Percentiles rank a stretch among this genome's conserved stretches.
Conservation (phyloP, 106 monocot genomes). For the Alisma plantagoaquatica region DNA sequence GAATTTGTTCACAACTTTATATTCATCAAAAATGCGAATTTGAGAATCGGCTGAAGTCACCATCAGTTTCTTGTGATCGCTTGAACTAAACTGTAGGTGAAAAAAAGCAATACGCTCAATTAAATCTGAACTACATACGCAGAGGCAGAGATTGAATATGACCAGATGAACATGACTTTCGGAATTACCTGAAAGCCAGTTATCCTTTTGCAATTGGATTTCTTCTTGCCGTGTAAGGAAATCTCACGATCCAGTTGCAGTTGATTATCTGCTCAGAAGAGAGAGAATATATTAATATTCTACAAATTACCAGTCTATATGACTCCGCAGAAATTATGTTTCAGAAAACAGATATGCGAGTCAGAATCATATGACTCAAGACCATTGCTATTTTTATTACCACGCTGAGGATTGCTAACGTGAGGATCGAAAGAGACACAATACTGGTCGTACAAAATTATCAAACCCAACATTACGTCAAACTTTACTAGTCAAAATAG, state of each 20-base stretch:
- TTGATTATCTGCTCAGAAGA: conserved; percentile 49
- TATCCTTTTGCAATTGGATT: conserved; percentile 49
- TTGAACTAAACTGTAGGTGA: conserved; percentile 37
- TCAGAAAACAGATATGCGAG: too few relatives aligned
- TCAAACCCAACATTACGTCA: too few relatives aligned
- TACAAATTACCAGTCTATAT: too few relatives aligned
- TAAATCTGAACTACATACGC: neutral
- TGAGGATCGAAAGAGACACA: too few relatives aligned
- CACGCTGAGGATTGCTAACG: too few relatives aligned
- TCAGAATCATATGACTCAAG: too few relatives aligned
- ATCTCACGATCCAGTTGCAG: conserved; percentile 40
- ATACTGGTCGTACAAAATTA: too few relatives aligned
- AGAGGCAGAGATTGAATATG: neutral
- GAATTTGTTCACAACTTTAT: conserved; percentile 24
- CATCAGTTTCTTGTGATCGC: conserved; percentile 35
- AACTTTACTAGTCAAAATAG: too few relatives aligned
- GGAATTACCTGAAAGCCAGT: conserved; percentile 59
- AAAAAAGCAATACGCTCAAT: neutral
- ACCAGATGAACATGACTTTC: neutral
- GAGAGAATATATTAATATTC: too few relatives aligned
- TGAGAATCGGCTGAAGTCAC: conserved; percentile 58
- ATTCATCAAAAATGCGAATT: conserved; percentile 29
- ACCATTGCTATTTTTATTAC: too few relatives aligned
- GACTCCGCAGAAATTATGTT: too few relatives aligned
- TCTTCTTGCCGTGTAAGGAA: conserved; percentile 53